Evolutionary conservation across 192 early-diverging fungal species (phyloP).

Genomic region (Oehlia diaphana): DNA sequence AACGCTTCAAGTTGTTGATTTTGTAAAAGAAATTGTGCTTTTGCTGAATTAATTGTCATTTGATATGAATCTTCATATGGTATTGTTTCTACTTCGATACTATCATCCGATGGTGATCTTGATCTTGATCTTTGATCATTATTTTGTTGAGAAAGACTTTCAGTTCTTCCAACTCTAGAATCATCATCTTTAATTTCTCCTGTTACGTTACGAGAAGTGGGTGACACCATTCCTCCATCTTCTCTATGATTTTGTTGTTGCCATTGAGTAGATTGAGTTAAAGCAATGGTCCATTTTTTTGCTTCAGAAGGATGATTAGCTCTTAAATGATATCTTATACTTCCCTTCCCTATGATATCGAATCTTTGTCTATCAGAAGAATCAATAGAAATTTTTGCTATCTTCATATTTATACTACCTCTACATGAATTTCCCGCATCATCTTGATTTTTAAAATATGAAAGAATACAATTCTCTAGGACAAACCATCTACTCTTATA

Average conservation of each 20-base stretch:
- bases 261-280: slow-evolving; percentile 79
- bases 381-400: slow-evolving; percentile 65
- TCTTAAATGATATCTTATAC: slow-evolving; percentile 69
- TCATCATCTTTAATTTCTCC: slow-evolving; percentile 21
- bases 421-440: slow-evolving; percentile 76
- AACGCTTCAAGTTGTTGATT: slow-evolving; percentile 56
- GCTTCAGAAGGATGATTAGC: slow-evolving; percentile 68
- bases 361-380: slow-evolving; percentile 69
- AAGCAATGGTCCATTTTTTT: slow-evolving; percentile 78
- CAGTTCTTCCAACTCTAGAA: not conserved
- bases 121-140: not conserved
- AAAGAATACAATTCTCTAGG: slow-evolving; percentile 75
- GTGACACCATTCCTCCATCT: slow-evolving; percentile 29
- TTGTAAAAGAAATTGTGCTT: slow-evolving; percentile 62
- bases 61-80: slow-evolving; percentile 49
- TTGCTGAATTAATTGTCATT: slow-evolving; percentile 49
- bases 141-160: not conserved
- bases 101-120: slow-evolving; percentile 23
- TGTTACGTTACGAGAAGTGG: slow-evolving; percentile 6
- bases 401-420: slow-evolving; percentile 75
- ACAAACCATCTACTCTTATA: slow-evolving; percentile 83
- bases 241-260: slow-evolving; percentile 39
- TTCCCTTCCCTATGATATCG: slow-evolving; percentile 77
- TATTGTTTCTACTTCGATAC: slow-evolving; percentile 26
- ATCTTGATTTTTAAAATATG: slow-evolving; percentile 79